Evolutionary conservation across 345 rosid species (phyloP).

Genomic region (Eucalyptus virginea): DNA sequence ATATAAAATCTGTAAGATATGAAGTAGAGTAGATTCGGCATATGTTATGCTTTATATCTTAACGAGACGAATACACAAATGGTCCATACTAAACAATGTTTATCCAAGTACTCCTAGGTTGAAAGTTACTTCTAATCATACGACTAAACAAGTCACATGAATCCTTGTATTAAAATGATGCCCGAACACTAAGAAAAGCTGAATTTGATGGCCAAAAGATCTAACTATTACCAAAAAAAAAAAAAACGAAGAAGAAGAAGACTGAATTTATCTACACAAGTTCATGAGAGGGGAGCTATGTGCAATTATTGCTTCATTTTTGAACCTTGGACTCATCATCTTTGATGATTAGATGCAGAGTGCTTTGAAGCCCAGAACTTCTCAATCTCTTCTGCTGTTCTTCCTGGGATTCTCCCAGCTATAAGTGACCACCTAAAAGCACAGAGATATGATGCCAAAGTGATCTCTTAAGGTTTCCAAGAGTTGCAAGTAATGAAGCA

Average conservation of each 20-base stretch:
- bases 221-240: background rate
- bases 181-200: background rate
- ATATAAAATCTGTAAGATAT: background rate
- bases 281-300: background rate
- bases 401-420: slow-evolving; percentile 56
- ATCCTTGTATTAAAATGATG: background rate
- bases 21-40: background rate
- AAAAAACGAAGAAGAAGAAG: background rate
- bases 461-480: background rate
- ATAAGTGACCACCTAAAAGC: slow-evolving; percentile 47
- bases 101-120: background rate
- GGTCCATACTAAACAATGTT: background rate
- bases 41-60: background rate
- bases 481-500: background rate
- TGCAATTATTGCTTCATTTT: background rate
- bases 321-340: background rate
- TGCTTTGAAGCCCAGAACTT: slow-evolving; percentile 43
- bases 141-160: background rate
- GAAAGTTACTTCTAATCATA: background rate
- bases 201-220: background rate
- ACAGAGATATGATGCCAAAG: background rate
- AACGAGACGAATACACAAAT: background rate
- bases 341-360: background rate
- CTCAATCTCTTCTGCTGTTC: slow-evolving; percentile 51
- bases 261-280: background rate